Conservation (phyloP, 441 rosid species). For the Isatis lusitanica region DNA sequence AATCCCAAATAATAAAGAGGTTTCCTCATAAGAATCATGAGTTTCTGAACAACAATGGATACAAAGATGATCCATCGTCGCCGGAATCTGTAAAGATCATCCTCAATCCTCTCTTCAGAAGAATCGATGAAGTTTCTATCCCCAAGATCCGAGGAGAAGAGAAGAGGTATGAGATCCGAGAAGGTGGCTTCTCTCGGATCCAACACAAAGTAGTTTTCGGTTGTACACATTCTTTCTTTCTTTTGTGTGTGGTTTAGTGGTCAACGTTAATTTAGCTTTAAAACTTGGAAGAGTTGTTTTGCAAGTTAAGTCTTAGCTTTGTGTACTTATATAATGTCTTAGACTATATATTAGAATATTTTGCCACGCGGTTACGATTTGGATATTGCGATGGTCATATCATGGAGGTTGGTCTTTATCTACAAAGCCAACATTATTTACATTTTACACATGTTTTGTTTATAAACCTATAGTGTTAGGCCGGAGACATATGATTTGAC, state of each 20-base stretch:
- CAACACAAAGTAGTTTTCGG: slow-evolving; percentile 36
- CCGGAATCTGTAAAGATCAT: slow-evolving; percentile 29
- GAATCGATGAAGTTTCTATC: slow-evolving; percentile 43
- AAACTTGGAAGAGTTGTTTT: slow-evolving; percentile 29
- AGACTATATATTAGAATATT: background rate
- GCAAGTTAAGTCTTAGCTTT: slow-evolving; percentile 25
- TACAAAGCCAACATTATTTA: background rate
- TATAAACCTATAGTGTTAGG: background rate
- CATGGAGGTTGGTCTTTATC: slow-evolving; percentile 8
- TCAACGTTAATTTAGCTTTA: slow-evolving; percentile 17
- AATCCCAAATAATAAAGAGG: slow-evolving; percentile 47
- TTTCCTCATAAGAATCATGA: slow-evolving; percentile 33
- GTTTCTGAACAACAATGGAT: slow-evolving; percentile 53
- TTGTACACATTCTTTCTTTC: slow-evolving; percentile 9
- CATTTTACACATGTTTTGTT: background rate
- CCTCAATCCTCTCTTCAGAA: slow-evolving; percentile 22
- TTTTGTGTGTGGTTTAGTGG: background rate
- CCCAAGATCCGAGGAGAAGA: slow-evolving; percentile 43
- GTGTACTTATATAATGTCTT: slow-evolving; percentile 17
- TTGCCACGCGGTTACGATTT: slow-evolving; percentile 12
- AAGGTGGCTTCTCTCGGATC: slow-evolving; percentile 55
- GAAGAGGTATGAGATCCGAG: slow-evolving; percentile 42
- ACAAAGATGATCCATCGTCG: slow-evolving; percentile 70
- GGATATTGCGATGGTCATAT: background rate
- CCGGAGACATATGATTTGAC: background rate